Base-by-base conservation (phyloP, 352 stramenopile species). In the Elongisporangium undulatum region DNA sequence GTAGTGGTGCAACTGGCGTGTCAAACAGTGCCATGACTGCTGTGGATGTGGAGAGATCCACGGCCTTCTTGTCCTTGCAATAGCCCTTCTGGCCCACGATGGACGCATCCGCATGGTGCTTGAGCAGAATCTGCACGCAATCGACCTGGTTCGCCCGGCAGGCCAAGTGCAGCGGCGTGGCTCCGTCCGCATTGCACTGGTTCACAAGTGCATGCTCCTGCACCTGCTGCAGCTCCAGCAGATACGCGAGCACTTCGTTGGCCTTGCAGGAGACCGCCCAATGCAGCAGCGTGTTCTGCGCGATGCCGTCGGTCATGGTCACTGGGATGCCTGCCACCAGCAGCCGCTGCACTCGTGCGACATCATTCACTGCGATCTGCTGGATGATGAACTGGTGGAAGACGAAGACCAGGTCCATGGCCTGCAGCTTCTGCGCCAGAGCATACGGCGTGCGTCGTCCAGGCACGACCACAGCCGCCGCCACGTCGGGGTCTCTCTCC, bases 371-470 rank as follows among this genome's bases (percentile, higher is more conserved):
- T 20, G 86, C 86, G 29, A 95, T 72, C 51, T 95, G 77, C 59
- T 95, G 86, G 50, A 95, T 84, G n/a, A 84, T 64, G 63, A 93
- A 95, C 67, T 95, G 86, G 58, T 91, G 82, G 58, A 95, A 95
- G 22, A 93, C 84, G 55, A 87, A 74, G 24, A 95, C 53, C 21
- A 93, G 64, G 38, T 92, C 80, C 34, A 71, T 58, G 23, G 75
- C 74, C 49, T 84, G 70, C 21, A 86, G 63, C 50, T 85, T 63
- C 62, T 87, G 64, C 15, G 86, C 84, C 23, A 95, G 55, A 50
- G 68, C 67, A 61, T 93, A 95, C 22, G 86, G 72, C 7, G 85
- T 87, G 41, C 62, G 67, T 26, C 49, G 34, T 24, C 8, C 38
- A n/a, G 41, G 41, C 23, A 10, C 49, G 19, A 17, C 20, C 12